These are phyloP conservation scores for Ensete glaucum DNA, from an alignment of 176 grass and related monocot species.

Conservation along the genomic window DNA sequence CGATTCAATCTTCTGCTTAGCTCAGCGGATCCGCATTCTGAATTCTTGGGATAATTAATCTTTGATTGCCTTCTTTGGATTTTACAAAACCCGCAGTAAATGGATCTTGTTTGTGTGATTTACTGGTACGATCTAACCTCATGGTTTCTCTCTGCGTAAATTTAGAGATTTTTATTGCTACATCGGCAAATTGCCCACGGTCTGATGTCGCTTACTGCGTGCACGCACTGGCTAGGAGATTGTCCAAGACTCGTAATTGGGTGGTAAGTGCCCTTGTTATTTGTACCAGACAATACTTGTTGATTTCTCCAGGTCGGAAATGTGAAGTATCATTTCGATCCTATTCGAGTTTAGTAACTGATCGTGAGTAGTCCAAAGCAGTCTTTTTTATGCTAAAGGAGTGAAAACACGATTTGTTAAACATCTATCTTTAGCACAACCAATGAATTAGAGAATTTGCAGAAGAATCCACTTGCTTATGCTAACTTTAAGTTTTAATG, in stretches of 20 bases:
- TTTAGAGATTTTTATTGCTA: constrained; percentile 13
- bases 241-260: constrained; percentile 17
- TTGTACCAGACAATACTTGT: not conserved
- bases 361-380: not conserved
- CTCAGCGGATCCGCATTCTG: not conserved
- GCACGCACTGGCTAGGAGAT: constrained; percentile 10
- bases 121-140: not conserved
- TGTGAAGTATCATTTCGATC: not conserved
- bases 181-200: not conserved
- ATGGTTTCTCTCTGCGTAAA: not conserved
- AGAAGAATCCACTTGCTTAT: not conserved
- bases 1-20: not conserved
- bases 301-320: not conserved
- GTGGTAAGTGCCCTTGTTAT: not conserved
- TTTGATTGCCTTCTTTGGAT: too few species aligned
- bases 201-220: constrained; percentile 17
- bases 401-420: not conserved
- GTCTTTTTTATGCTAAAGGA: not conserved
- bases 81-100: not conserved
- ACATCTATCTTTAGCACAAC: not conserved
- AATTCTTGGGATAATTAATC: not conserved
- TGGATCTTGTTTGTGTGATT: not conserved
- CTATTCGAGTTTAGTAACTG: not conserved
- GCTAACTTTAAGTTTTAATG: too few species aligned
- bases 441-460: not conserved